Conservation (phyloP, 1,284 basidiomycete genomes). For the Cutaneotrichosporon sp. region DNA sequence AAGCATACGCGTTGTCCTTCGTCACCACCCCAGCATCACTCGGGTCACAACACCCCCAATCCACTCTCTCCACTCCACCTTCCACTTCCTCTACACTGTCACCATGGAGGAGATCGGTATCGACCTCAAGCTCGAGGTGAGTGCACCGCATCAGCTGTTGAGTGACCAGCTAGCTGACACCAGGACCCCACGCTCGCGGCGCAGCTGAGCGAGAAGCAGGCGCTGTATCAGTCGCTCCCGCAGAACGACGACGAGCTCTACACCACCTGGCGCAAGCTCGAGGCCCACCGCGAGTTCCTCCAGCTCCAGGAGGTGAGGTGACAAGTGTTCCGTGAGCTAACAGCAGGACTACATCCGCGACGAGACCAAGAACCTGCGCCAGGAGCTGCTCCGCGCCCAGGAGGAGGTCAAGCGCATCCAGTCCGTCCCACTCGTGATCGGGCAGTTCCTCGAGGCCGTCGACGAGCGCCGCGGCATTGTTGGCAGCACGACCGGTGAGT, state of each 20-base stretch:
- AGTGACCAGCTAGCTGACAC: neutral
- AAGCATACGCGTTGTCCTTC: conserved; percentile 26
- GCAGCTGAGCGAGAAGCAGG: conserved; percentile 82
- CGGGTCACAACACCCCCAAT: conserved; percentile 1
- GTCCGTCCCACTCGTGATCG: conserved; percentile 98
- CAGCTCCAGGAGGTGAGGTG: conserved; percentile 77
- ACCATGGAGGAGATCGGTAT: conserved; percentile 63
- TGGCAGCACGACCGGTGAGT: conserved; percentile 82
- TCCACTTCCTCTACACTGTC: conserved; percentile 1
- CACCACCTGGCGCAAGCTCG: conserved; percentile 91
- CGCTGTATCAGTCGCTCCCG: conserved; percentile 77
- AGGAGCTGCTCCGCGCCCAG: conserved; percentile 96
- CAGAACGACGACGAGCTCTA: conserved; percentile 84
- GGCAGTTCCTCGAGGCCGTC: conserved; percentile 98
- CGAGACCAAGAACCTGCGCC: conserved; percentile 96
- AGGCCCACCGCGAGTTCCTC: conserved; percentile 88
- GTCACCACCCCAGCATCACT: conserved; percentile 4
- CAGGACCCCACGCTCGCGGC: conserved; percentile 90
- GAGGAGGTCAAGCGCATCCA: conserved; percentile 99
- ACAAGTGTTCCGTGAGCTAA: neutral
- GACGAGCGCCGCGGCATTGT: conserved; percentile 98
- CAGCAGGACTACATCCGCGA: conserved; percentile 88
- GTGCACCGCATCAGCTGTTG: conserved; percentile 32
- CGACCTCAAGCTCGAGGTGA: conserved; percentile 78
- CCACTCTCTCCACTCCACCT: conserved; percentile 5